Evolutionary conservation across 192 early-diverging fungal genomes (phyloP), one percentile per base, ranked within the genome.

Genomic region (Chytriomyces sp.): DNA sequence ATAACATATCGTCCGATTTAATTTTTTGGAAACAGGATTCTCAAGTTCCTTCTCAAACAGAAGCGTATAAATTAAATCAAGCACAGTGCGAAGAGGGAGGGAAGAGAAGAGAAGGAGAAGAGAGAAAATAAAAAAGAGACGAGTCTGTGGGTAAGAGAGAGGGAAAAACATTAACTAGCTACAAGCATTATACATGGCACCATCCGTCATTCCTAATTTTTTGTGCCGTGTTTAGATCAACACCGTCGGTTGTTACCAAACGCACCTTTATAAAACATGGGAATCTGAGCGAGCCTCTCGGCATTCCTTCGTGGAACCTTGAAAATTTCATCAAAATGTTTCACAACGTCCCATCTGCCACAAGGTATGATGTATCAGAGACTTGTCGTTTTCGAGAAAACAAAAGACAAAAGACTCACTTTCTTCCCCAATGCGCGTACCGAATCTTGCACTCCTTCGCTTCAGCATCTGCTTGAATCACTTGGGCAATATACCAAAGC

Each of bases 351-450:
- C 53, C 53, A 57, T 57, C 53, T 57, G 53, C 35, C 0, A 35
- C 35, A 35, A 35, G 2, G 35, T 35, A 35, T 35, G 35, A 35
- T 35, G 35, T 35, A 4, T 35, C 35, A 35, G 35, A 35, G 4
- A 35, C 35, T 0, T 35, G 35, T 35, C 35, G 35, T 4, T 35
- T 35, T 35, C 35, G 35, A 35, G 35, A 35, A 35, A 35, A 3
- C 4, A 35, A 35, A 35, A 1, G 35, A 35, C 0, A 35, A 35
- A 35, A 35, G 53, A 59, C 57, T 20, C 45, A 73, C 71, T 45
- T 73, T 62, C 44, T 73, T 6, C 71, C 59, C 71, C 71, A 73
- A n/a, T 62, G 35, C 10, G 59, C 71, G 49, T 73, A 73, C 11
- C 59, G n/a, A 11, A 73, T n/a, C 43, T 10, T 73, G 45, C 53